A percentile compares a stretch with the other conserved stretches of the same genome.
These are phyloP conservation scores for Rhipidocladum racemiflorum DNA, from an alignment of 176 grass and related monocot genomes.

Conservation along the genomic window DNA sequence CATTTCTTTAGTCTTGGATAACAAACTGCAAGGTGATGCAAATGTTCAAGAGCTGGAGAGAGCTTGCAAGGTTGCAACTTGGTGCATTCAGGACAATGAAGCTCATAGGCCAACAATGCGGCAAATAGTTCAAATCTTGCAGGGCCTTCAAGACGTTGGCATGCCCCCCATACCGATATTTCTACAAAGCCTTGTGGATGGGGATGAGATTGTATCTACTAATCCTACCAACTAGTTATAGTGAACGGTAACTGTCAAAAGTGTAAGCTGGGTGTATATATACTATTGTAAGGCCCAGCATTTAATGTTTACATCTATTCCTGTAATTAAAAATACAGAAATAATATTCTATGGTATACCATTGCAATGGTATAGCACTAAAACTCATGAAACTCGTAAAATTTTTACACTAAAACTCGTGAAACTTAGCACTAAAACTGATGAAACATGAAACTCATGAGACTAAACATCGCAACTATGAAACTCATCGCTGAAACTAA, in stretches of 20 bases:
- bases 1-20: slow-evolving; percentile 10
- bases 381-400: too few relatives aligned
- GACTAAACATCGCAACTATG: too few relatives aligned
- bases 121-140: slow-evolving; percentile 27
- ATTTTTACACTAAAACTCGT: too few relatives aligned
- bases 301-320: background rate
- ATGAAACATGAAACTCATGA: too few relatives aligned
- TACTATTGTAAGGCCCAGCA: background rate
- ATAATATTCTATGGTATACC: too few relatives aligned
- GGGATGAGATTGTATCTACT: background rate
- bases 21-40: background rate
- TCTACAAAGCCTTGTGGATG: slow-evolving; percentile 21
- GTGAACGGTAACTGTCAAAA: background rate
- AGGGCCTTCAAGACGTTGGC: slow-evolving; percentile 8
- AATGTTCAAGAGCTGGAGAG: slow-evolving; percentile 31
- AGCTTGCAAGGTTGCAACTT: slow-evolving; percentile 40
- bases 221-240: background rate
- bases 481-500: too few relatives aligned
- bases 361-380: too few relatives aligned
- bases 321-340: too few relatives aligned
- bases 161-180: slow-evolving; percentile 7
- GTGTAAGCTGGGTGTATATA: background rate
- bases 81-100: slow-evolving; percentile 42
- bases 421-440: too few relatives aligned
- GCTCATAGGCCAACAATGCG: slow-evolving; percentile 26